Evolutionary conservation across 2,329 filamentous ascomycete species (phyloP).

Genomic region (Aspergillus sp.): DNA sequence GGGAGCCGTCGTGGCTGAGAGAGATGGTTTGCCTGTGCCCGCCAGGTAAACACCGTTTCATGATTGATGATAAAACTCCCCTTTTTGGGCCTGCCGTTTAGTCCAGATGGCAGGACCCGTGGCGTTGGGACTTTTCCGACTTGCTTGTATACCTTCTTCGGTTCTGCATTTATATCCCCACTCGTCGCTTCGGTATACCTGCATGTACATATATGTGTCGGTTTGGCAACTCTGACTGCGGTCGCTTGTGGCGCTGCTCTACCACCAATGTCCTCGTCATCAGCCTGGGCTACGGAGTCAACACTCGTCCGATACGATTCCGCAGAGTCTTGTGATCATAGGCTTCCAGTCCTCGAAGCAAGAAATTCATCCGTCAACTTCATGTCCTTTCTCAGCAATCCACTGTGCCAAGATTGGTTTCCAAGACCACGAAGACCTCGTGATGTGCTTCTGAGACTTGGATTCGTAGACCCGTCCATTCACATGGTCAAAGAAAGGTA

Average conservation of each 20-base stretch:
- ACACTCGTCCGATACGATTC: background rate
- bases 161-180: conserved; percentile 4
- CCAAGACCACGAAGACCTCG: background rate
- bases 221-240: background rate
- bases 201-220: conserved; percentile 10
- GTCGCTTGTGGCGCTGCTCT: background rate
- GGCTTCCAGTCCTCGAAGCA: background rate
- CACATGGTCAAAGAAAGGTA: background rate
- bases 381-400: background rate
- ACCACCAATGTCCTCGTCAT: background rate
- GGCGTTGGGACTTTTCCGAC: conserved; percentile 23
- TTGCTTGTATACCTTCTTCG: conserved; percentile 13
- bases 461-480: background rate
- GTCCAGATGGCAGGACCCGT: conserved; percentile 8
- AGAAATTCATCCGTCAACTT: background rate
- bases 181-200: conserved; percentile 1
- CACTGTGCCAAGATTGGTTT: background rate
- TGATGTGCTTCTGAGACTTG: background rate
- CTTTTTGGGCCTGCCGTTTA: conserved; percentile 4
- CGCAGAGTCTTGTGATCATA: background rate
- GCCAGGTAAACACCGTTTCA: conserved; percentile 2
- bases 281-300: background rate
- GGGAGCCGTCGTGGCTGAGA: background rate
- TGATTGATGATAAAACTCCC: conserved; percentile 15
- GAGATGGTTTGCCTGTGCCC: background rate